phyloP scores from a whole-genome alignment of 1,139 yeast genomes.

The Citeromyces hawaiiensis region DNA sequence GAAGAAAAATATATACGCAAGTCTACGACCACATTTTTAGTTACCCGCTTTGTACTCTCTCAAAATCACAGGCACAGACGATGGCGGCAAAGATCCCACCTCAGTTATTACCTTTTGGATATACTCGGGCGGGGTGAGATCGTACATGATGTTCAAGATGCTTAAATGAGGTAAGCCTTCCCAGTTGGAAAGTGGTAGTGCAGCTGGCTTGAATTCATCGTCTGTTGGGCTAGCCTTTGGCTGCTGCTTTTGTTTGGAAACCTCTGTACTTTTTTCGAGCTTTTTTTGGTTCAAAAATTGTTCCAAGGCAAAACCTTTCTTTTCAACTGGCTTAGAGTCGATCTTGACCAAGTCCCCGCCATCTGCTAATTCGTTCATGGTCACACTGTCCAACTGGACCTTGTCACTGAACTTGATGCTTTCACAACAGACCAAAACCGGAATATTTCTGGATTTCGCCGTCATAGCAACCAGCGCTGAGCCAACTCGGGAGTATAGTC shows the following conservation, averaged over 20 bases:
- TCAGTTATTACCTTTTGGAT: constrained; percentile 94
- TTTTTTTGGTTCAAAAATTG: constrained; percentile 41
- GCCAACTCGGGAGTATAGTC: constrained; percentile 87
- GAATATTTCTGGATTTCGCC: constrained; percentile 78
- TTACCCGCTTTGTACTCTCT: constrained; percentile 69
- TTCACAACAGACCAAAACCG: constrained; percentile 93
- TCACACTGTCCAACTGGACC: constrained; percentile 90
- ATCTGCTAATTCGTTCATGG: constrained; percentile 86
- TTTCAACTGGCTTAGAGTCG: constrained; percentile 33
- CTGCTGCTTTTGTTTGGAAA: constrained; percentile 8
- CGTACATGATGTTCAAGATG: constrained; percentile 79
- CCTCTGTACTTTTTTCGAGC: constrained; percentile 13
- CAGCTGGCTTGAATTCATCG: constrained; percentile 10
- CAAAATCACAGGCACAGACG: constrained; percentile 91
- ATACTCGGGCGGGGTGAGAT: constrained; percentile 87
- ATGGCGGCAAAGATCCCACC: constrained; percentile 91
- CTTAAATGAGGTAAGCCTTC: constrained; percentile 48
- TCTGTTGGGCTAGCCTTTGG: constrained; percentile 8
- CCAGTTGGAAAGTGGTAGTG: constrained; percentile 37
- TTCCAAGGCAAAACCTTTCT: constrained; percentile 53
- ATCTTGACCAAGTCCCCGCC: constrained; percentile 55
- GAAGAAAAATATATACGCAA: background rate
- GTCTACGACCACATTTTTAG: constrained; percentile 3
- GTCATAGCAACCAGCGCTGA: constrained; percentile 90
- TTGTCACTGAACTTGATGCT: constrained; percentile 89